phyloP scores from a whole-genome alignment of 805 yeast species.

The Kluyveromyces starmeri region DNA sequence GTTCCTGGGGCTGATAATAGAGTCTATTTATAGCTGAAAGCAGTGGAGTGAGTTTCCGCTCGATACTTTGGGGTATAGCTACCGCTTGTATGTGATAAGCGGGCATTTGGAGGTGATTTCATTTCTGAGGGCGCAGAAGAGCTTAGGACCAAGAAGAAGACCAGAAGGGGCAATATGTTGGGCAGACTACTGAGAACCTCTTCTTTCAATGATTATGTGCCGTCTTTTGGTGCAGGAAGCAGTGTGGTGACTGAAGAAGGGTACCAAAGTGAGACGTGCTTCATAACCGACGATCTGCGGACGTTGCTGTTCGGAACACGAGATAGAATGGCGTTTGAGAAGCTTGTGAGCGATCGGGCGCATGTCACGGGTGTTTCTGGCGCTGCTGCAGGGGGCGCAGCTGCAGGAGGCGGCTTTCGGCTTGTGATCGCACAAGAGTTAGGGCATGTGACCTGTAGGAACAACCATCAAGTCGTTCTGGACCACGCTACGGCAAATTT shows the following conservation, averaged over 20 bases:
- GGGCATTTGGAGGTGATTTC: too few species aligned
- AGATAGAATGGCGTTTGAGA: slow-evolving; percentile 2
- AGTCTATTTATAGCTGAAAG: too few species aligned
- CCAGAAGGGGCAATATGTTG: too few species aligned
- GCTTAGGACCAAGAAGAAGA: too few species aligned
- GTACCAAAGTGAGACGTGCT: slow-evolving; percentile 5
- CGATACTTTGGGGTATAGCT: too few species aligned
- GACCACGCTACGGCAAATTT: slow-evolving; percentile 26
- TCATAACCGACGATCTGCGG: slow-evolving; percentile 22
- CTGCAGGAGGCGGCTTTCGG: slow-evolving; percentile 23
- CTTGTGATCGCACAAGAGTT: slow-evolving; percentile 31
- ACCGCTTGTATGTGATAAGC: too few species aligned
- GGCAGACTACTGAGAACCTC: slow-evolving; percentile 12
- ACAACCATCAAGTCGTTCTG: slow-evolving; percentile 27
- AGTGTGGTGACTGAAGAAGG: neutral
- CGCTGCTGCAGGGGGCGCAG: too few species aligned
- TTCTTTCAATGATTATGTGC: slow-evolving; percentile 7
- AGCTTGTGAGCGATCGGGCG: neutral
- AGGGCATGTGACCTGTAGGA: slow-evolving; percentile 29
- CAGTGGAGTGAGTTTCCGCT: too few species aligned
- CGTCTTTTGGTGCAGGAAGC: neutral
- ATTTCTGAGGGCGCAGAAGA: too few species aligned
- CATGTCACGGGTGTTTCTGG: too few species aligned
- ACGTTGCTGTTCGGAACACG: slow-evolving; percentile 22
- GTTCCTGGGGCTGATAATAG: too few species aligned